A percentile compares a stretch with the other conserved stretches of the same genome.
phyloP scores from a whole-genome alignment of 176 grass and related monocot species.

The Raddia guianensis region DNA sequence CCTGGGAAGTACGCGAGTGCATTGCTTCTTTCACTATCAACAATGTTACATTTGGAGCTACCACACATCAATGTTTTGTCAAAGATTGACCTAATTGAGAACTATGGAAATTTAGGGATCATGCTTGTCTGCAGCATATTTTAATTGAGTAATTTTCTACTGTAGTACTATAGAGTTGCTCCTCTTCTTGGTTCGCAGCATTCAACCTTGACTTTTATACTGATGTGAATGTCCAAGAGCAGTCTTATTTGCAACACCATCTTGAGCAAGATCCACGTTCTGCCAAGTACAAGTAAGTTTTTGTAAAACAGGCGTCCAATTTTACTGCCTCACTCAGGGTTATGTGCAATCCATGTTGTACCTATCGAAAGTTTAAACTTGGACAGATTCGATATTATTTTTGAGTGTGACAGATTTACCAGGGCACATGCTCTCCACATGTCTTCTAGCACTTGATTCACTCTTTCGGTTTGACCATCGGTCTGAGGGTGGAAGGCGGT shows the following conservation, averaged over 20 bases:
- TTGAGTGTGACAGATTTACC: too few species aligned
- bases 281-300: slow-evolving; percentile 76
- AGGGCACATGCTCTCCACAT: too few species aligned
- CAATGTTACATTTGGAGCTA: slow-evolving; percentile 91
- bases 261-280: slow-evolving; percentile 95
- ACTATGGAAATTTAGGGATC: slow-evolving; percentile 85
- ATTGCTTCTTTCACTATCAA: slow-evolving; percentile 87
- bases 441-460: too few species aligned
- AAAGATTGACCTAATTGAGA: slow-evolving; percentile 97
- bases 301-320: background rate
- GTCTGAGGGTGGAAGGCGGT: too few species aligned
- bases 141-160: slow-evolving; percentile 27
- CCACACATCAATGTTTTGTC: slow-evolving; percentile 96
- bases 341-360: background rate
- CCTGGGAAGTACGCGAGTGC: slow-evolving; percentile 98
- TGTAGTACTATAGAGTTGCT: slow-evolving; percentile 25
- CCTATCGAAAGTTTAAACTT: background rate
- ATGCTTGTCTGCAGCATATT: background rate
- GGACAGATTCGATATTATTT: background rate
- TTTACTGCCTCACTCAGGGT: background rate
- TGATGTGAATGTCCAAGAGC: slow-evolving; percentile 92
- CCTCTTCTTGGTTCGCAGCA: slow-evolving; percentile 55
- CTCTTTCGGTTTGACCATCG: too few species aligned
- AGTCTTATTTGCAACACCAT: slow-evolving; percentile 78
- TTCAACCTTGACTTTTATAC: slow-evolving; percentile 97